These are phyloP conservation scores for Serendipita sp. DNA, from an alignment of 768 basidiomycete genomes.

Conservation along the genomic window DNA sequence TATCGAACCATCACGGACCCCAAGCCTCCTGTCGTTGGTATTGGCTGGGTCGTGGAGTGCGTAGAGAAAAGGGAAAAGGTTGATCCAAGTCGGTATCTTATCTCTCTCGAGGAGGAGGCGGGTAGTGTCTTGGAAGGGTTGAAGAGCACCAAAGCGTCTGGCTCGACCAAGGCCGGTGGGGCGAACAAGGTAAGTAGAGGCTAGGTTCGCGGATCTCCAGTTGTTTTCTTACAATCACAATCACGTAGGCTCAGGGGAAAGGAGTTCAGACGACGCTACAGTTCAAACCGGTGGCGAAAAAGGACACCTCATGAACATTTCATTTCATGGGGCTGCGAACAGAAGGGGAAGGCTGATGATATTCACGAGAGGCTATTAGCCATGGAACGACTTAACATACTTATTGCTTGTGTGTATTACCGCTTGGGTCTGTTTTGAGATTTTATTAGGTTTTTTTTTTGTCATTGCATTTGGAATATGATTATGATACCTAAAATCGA, in stretches of 20 bases:
- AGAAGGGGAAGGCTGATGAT: not conserved
- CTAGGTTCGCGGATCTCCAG: not conserved
- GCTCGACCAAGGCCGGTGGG: not conserved
- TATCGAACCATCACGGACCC: conserved; percentile 53
- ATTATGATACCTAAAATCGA: not conserved
- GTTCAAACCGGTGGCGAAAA: not conserved
- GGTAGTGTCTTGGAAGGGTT: not conserved
- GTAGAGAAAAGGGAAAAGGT: conserved; percentile 48
- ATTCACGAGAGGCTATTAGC: not conserved
- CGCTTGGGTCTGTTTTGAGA: not conserved
- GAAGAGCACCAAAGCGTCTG: not conserved
- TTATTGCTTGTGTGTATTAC: not conserved
- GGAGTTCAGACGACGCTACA: not conserved
- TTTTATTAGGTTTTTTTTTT: not conserved
- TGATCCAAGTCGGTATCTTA: conserved; percentile 48
- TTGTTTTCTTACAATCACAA: not conserved
- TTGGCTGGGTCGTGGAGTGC: conserved; percentile 82
- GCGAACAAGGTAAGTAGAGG: not conserved
- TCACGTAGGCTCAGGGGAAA: not conserved
- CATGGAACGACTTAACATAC: too few relatives aligned
- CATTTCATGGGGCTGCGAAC: not conserved
- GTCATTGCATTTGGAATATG: not conserved
- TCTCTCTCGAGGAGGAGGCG: conserved; percentile 40
- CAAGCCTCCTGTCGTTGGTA: conserved; percentile 62
- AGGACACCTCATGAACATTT: not conserved